Percentiles rank a stretch among this genome's conserved stretches.
Evolutionary conservation across 148 eudicot species (phyloP).

Genomic region (Cornus florida): DNA sequence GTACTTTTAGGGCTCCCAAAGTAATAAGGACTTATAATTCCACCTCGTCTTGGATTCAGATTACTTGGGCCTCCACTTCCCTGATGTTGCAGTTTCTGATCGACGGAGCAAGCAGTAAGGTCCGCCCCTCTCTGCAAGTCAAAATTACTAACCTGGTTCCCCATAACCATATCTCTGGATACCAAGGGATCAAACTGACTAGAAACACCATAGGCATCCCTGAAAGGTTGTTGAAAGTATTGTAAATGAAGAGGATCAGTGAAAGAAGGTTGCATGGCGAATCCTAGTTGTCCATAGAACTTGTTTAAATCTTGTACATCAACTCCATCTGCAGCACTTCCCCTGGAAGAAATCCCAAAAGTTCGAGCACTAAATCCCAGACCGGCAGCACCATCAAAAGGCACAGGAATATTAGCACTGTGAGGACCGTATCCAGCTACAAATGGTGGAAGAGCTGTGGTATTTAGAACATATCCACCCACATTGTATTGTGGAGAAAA

Average conservation of each 20-base stretch:
- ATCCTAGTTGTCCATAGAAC: constrained; percentile 50
- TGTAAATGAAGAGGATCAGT: constrained; percentile 45
- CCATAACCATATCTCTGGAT: constrained; percentile 31
- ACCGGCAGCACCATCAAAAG: constrained; percentile 41
- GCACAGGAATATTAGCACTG: constrained; percentile 39
- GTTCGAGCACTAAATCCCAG: constrained; percentile 38
- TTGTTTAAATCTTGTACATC: constrained; percentile 41
- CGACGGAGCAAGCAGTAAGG: constrained; percentile 32
- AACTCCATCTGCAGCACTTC: constrained; percentile 35
- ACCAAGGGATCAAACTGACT: constrained; percentile 40
- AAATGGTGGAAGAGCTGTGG: constrained; percentile 44
- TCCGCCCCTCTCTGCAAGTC: constrained; percentile 24
- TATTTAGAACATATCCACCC: constrained; percentile 50
- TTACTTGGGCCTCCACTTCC: constrained; percentile 31
- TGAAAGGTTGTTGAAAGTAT: constrained; percentile 37
- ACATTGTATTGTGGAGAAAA: constrained; percentile 53
- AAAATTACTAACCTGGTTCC: constrained; percentile 34
- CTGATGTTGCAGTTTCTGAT: constrained; percentile 38
- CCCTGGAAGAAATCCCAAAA: constrained; percentile 36
- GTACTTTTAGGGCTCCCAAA: constrained; percentile 37
- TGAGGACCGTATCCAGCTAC: constrained; percentile 57
- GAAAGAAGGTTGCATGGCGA: constrained; percentile 34
- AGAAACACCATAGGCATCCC: constrained; percentile 39
- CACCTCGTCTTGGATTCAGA: constrained; percentile 38
- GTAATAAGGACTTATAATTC: constrained; percentile 30